Evolutionary conservation across 345 rosid species (phyloP), one percentile per base, ranked within the genome.

Genomic region (Lepidium didymum): DNA sequence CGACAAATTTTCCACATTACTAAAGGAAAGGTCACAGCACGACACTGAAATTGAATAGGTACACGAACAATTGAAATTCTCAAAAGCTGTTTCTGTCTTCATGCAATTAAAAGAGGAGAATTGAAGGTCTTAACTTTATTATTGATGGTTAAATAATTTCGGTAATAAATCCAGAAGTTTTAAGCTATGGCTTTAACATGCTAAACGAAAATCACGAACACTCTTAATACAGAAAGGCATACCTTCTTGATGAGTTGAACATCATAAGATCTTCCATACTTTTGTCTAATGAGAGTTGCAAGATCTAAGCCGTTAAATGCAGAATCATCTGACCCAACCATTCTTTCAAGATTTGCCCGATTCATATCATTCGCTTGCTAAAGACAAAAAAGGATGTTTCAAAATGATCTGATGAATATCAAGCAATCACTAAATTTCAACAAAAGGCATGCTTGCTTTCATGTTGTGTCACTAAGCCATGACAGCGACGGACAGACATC

Each of bases 201-300:
- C 8, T 3, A 56, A 44, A 61, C 44, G 1, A 56, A 49, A 79
- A 49, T 31, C 43, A 43, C 1, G 6, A 37, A 60, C 13, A 55
- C 59, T 55, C 19, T 66, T 27, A 25, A 34, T 12, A 64, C n/a
- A 69, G 49, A 46, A 53, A 25, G 6, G 40, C 19, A 15, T 78
- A 90, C 99, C 97, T 93, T 93, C 78, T 90, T 93, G 75, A 93
- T 90, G 55, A 90, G 80, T 67, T 84, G 97, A 69, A 93, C 93
- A 70, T 93, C 99, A 64, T 93, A 93, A 68, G 99, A 93, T 77
- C 85, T 84, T 58, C 99, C 97, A 72, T 90, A 93, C 80, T 90
- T 90, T 60, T 90, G 83, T 72, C 99, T 81, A 33, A 93, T 88
- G 53, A 93, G 92, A 21, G 99, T 90, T 27, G 99, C 99, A 41